phyloP scores from a whole-genome alignment of 345 rosid genomes.

The Arabis hirsuta region DNA sequence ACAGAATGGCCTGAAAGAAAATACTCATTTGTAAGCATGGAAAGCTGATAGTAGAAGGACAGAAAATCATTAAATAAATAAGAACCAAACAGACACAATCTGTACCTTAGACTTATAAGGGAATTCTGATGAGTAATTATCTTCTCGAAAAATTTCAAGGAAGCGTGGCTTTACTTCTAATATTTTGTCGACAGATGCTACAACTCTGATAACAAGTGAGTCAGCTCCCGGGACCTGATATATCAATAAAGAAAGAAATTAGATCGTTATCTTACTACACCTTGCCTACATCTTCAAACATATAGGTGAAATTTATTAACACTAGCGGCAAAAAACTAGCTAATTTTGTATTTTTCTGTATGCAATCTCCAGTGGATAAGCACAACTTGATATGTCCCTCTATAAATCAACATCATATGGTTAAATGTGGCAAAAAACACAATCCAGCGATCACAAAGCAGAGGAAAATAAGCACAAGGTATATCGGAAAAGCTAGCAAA shows the following conservation, averaged over 20 bases:
- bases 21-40: constrained; percentile 12
- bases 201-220: constrained; percentile 91
- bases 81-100: constrained; percentile 28
- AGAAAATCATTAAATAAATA: constrained; percentile 25
- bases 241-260: constrained; percentile 32
- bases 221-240: constrained; percentile 94
- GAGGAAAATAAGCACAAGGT: constrained; percentile 5
- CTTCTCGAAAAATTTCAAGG: constrained; percentile 94
- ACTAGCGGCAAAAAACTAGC: background rate
- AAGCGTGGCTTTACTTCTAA: constrained; percentile 94
- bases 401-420: constrained; percentile 15
- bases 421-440: constrained; percentile 3
- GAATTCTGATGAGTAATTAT: constrained; percentile 90
- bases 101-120: constrained; percentile 97
- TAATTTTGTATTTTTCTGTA: constrained; percentile 23
- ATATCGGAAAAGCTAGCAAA: constrained; percentile 11
- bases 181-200: constrained; percentile 96
- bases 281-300: constrained; percentile 6
- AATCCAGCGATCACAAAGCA: constrained; percentile 3
- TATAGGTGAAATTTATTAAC: constrained; percentile 21
- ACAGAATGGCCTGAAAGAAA: constrained; percentile 70
- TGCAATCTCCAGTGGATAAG: constrained; percentile 4
- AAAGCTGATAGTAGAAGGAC: constrained; percentile 19
- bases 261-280: constrained; percentile 6
- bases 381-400: constrained; percentile 18